A percentile compares a stretch with the other conserved stretches of the same genome.
Evolutionary conservation across 345 rosid genomes (phyloP).

Genomic region (Erodium maritimum): DNA sequence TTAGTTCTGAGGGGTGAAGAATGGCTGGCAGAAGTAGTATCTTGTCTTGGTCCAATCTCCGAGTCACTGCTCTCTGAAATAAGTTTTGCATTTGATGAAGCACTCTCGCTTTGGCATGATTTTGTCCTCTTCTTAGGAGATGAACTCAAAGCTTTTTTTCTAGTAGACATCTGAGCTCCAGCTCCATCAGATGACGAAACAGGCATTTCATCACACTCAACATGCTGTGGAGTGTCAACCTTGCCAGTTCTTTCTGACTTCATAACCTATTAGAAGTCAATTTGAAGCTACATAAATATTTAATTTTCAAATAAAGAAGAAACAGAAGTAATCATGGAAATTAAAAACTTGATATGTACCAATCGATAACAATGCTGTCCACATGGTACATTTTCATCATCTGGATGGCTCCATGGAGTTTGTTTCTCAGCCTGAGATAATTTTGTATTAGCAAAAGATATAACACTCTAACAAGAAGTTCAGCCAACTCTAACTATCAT

Average conservation of each 20-base stretch:
- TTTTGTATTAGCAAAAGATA: slow-evolving; percentile 11
- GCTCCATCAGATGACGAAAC: slow-evolving; percentile 44
- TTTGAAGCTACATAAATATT: slow-evolving; percentile 9
- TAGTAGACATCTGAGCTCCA: slow-evolving; percentile 25
- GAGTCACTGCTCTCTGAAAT: slow-evolving; percentile 80
- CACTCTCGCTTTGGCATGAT: slow-evolving; percentile 78
- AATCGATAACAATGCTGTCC: slow-evolving; percentile 63
- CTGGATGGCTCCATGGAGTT: slow-evolving; percentile 49
- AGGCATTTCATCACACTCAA: slow-evolving; percentile 39
- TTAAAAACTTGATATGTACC: slow-evolving; percentile 28
- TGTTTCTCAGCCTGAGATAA: slow-evolving; percentile 72
- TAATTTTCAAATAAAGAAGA: slow-evolving; percentile 6
- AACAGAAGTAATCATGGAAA: slow-evolving; percentile 4
- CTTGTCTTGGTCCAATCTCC: slow-evolving; percentile 54
- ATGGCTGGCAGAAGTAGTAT: slow-evolving; percentile 24
- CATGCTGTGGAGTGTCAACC: slow-evolving; percentile 22
- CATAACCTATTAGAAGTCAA: slow-evolving; percentile 35
- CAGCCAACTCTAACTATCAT: slow-evolving; percentile 10
- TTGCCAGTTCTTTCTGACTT: slow-evolving; percentile 35
- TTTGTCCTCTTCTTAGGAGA: slow-evolving; percentile 38
- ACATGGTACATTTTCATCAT: slow-evolving; percentile 59
- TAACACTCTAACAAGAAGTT: slow-evolving; percentile 8
- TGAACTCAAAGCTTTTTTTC: slow-evolving; percentile 45
- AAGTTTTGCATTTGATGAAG: slow-evolving; percentile 80
- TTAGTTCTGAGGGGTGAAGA: slow-evolving; percentile 52